phyloP scores from a whole-genome alignment of 176 grass and related monocot species.

The Aegilops tauschii region DNA sequence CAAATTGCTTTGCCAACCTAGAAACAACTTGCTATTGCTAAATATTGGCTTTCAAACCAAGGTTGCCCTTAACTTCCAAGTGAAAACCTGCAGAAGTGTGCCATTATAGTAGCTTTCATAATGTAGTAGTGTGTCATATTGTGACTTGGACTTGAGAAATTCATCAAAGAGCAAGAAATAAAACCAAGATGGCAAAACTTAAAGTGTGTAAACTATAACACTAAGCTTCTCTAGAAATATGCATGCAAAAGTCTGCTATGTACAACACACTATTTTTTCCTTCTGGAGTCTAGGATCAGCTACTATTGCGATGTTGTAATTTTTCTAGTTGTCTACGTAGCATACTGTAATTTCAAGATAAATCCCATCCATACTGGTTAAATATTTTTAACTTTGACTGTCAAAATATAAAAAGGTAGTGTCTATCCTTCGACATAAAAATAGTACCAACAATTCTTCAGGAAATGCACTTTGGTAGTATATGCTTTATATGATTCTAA shows the following conservation, averaged over 20 bases:
- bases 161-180: not conserved
- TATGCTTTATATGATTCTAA: not conserved
- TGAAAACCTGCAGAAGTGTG: slow-evolving; percentile 4
- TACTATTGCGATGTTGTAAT: not conserved
- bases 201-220: slow-evolving; percentile 6
- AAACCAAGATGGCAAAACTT: not conserved
- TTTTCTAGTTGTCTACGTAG: not conserved
- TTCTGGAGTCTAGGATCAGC: not conserved
- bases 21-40: not conserved
- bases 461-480: not conserved
- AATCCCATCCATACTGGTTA: not conserved
- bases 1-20: not conserved
- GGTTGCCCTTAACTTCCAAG: not conserved
- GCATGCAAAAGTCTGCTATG: not conserved
- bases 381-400: not conserved
- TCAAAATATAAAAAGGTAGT: no score
- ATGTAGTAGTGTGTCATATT: not conserved
- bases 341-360: not conserved
- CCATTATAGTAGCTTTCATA: not conserved
- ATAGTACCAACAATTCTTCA: not conserved
- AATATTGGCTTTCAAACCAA: not conserved
- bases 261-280: not conserved
- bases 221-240: not conserved
- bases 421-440: no score
- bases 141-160: not conserved